Conservation (phyloP, 805 yeast genomes). For the Metschnikowia drakensbergensis region DNA sequence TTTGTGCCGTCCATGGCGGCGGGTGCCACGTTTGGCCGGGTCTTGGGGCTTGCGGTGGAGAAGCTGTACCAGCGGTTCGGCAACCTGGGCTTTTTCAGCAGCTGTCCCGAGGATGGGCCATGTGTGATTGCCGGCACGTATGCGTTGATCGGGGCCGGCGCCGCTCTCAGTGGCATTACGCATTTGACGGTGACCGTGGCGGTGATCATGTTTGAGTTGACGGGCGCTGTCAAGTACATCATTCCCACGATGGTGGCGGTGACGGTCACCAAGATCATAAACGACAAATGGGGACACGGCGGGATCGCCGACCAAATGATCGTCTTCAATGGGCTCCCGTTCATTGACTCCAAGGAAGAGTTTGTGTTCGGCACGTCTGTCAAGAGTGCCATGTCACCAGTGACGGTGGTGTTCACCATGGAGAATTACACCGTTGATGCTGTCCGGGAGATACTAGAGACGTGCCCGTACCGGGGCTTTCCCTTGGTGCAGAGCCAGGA, state of each 20-base stretch:
- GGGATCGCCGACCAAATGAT: conserved; percentile 98
- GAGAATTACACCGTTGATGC: conserved; percentile 25
- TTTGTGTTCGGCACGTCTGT: conserved; percentile 44
- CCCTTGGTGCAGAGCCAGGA: conserved; percentile 48
- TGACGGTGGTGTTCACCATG: conserved; percentile 35
- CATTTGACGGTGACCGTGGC: conserved; percentile 90
- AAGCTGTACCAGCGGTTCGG: conserved; percentile 26
- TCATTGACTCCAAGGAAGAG: conserved; percentile 68
- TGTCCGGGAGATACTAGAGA: conserved; percentile 30
- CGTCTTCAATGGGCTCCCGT: conserved; percentile 80
- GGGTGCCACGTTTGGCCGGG: conserved; percentile 92
- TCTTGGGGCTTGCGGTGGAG: conserved; percentile 73
- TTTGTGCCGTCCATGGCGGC: conserved; percentile 96
- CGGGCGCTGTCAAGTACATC: conserved; percentile 90
- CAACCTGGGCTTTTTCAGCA: conserved; percentile 32
- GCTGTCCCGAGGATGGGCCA: conserved; percentile 31
- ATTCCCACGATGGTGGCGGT: conserved; percentile 96
- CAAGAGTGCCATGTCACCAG: conserved; percentile 61
- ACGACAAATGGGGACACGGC: conserved; percentile 67
- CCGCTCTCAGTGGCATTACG: conserved; percentile 91
- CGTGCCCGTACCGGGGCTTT: conserved; percentile 42
- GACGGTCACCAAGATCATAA: conserved; percentile 77
- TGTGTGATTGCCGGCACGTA: conserved; percentile 93
- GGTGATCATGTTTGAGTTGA: conserved; percentile 90
- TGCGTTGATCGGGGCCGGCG: conserved; percentile 95